These are phyloP conservation scores for Salinomyces thailandicus DNA, from an alignment of 2,329 filamentous ascomycete genomes.

Conservation along the genomic window DNA sequence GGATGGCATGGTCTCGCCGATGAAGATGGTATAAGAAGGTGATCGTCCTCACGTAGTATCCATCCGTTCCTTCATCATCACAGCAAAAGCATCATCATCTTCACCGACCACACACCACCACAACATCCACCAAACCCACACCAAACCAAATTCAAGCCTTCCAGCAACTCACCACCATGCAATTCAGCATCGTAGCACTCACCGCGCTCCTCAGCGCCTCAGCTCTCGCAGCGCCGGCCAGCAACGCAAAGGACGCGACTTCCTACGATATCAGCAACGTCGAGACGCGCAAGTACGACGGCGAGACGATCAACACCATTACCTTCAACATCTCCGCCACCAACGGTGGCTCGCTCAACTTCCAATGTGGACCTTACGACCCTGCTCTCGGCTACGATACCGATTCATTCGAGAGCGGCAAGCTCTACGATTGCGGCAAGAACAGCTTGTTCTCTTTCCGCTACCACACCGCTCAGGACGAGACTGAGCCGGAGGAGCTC, in stretches of 20 bases:
- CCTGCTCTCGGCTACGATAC: background rate
- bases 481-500: constrained; percentile 3
- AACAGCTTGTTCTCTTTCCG: constrained; percentile 7
- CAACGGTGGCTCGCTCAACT: constrained; percentile 9
- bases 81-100: too few relatives aligned
- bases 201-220: constrained; percentile 6
- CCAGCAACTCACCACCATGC: constrained; percentile 8
- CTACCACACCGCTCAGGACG: constrained; percentile 3
- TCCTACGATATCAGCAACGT: constrained; percentile 11
- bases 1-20: too few relatives aligned
- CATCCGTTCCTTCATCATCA: too few relatives aligned
- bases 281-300: constrained; percentile 6
- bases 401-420: constrained; percentile 5
- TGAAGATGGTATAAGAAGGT: too few relatives aligned
- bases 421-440: constrained; percentile 9
- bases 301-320: constrained; percentile 7
- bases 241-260: background rate
- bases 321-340: constrained; percentile 11
- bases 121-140: too few relatives aligned
- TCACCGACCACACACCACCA: too few relatives aligned
- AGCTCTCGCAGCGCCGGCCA: constrained; percentile 6
- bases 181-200: constrained; percentile 11
- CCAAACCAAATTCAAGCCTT: too few relatives aligned
- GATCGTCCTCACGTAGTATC: too few relatives aligned
- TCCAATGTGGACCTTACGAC: constrained; percentile 8